Base-by-base conservation (phyloP, 2,329 filamentous ascomycete genomes). In the Phialophora tarda region DNA sequence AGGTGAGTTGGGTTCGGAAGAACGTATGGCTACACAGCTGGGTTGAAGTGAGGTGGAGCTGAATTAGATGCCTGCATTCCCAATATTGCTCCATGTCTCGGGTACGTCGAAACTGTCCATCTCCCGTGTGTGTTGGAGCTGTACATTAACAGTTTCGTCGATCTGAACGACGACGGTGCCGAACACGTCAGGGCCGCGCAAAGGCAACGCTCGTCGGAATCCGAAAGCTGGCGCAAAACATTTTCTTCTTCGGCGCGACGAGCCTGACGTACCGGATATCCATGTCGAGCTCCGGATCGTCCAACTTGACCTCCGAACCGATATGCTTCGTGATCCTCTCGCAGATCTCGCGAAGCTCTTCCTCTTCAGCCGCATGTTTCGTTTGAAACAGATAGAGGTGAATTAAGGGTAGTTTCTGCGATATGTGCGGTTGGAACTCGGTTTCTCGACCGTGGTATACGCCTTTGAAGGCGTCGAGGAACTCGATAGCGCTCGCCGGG, bases 361-460 rank as follows among this genome's bases (percentile, higher is more conserved):
- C 86, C 2, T 86, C 84, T 66, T 92, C 90, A 73, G 92, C 88
- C 41, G 92, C 89, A 58, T 85, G 88, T 80, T 96, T 94, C 50
- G 89, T 88, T 26, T 90, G 90, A 80, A 99, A 99, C 81, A 93
- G 97, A 81, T 99, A 92, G n/a, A 91, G 91, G 77, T 99, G 95
- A 12, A 98, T 83, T 79, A 96, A 84, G 0, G 95, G 95, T 56
- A 98, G 82, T 67, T 83, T 82, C 11, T 82, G 82, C 8, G 77
- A 76, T 0, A 86, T 89, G 65, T 85, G 77, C 1, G 88, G 87
- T 30, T 79, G 75, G 72, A 94, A 93, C 1, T 92, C 82, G 1
- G 78, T 69, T 76, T 93, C 88, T 26, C 87, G 83, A 2, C 88
- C 88, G n/a, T 85, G 80, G 76, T 97, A 98, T 17, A 97, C 79